These are phyloP conservation scores for Elaeagnus macrophylla DNA, from an alignment of 306 rosid species.

Conservation along the genomic window DNA sequence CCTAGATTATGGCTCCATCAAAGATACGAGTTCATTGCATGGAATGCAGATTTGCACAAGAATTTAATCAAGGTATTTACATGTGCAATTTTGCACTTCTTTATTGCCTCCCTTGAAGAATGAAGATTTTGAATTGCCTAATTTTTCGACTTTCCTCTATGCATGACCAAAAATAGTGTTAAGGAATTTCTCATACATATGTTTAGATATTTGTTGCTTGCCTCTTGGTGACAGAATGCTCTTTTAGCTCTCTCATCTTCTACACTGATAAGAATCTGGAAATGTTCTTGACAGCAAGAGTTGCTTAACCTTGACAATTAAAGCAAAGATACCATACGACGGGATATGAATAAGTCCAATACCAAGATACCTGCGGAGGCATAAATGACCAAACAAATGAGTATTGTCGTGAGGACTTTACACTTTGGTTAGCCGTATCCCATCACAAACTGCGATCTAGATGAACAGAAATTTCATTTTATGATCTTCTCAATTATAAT, in stretches of 20 bases:
- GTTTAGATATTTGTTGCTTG: neutral
- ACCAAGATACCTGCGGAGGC: conserved; percentile 53
- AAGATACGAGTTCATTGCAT: neutral
- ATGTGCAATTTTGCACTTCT: neutral
- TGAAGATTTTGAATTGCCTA: too few relatives aligned
- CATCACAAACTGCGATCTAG: conserved; percentile 6
- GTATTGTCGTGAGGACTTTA: conserved; percentile 1
- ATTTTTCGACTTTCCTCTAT: too few relatives aligned
- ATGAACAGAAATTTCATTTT: too few relatives aligned
- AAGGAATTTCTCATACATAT: too few relatives aligned
- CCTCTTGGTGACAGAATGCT: neutral
- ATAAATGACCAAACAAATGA: conserved; percentile 2
- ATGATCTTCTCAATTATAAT: too few relatives aligned
- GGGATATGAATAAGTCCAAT: conserved; percentile 72
- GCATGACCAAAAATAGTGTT: too few relatives aligned
- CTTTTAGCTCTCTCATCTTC: conserved; percentile 21
- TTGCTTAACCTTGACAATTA: conserved; percentile 48
- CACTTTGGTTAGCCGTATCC: conserved; percentile 1
- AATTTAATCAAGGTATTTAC: neutral
- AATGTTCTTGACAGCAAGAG: conserved; percentile 37
- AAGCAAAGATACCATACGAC: conserved; percentile 50
- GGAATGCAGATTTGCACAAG: neutral
- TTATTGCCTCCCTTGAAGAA: neutral
- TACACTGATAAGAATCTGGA: conserved; percentile 36
- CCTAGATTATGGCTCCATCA: neutral